A percentile compares a stretch with the other conserved stretches of the same genome.
These are phyloP conservation scores for Heritiera littoralis DNA, from an alignment of 345 rosid species.

Conservation along the genomic window DNA sequence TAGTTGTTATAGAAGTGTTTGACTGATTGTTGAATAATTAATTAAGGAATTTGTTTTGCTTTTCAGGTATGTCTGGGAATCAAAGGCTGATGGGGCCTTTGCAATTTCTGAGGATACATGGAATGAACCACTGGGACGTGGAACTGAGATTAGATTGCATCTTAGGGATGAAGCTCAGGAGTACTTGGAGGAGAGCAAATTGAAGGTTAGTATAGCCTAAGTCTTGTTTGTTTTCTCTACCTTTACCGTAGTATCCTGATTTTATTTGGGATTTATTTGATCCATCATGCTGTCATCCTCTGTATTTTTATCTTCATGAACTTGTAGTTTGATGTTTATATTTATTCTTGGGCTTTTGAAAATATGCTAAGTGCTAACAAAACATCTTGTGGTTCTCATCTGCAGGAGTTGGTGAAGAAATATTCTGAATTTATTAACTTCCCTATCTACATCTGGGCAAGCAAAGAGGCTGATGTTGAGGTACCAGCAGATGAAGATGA, in stretches of 20 bases:
- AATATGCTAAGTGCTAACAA: background rate
- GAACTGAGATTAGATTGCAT: conserved; percentile 94
- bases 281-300: background rate
- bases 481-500: conserved; percentile 90
- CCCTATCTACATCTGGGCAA: conserved; percentile 91
- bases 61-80: conserved; percentile 92
- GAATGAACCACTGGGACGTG: conserved; percentile 96
- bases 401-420: conserved; percentile 92
- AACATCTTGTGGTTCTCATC: background rate
- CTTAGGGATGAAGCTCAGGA: conserved; percentile 97
- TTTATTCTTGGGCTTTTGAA: background rate
- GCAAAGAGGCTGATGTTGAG: conserved; percentile 90
- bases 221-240: background rate
- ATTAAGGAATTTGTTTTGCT: background rate
- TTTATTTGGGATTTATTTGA: background rate
- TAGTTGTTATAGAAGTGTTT: conserved; percentile 1
- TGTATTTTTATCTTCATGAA: background rate
- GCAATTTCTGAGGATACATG: conserved; percentile 97
- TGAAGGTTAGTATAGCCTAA: conserved; percentile 53
- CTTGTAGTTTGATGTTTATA: conserved; percentile 7
- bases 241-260: conserved; percentile 1
- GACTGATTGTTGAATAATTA: conserved; percentile 20
- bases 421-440: conserved; percentile 98
- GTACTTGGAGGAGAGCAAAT: conserved; percentile 87
- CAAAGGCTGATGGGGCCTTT: conserved; percentile 98